Base-by-base conservation (phyloP, 495 filamentous ascomycete species). In the Tuber magnatum region DNA sequence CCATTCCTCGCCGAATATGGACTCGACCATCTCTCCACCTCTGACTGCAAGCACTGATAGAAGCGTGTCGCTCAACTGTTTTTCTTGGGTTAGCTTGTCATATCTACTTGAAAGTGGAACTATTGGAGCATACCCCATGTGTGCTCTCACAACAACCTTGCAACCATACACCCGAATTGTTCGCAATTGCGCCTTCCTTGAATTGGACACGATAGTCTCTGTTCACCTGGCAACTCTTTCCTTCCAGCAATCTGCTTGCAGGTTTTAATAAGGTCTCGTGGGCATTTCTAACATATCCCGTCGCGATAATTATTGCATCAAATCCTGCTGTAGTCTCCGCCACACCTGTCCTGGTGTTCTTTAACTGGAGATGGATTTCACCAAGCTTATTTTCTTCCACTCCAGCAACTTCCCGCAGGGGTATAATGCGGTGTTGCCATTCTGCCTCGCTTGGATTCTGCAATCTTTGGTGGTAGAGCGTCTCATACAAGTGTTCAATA, bases 131-230 rank as follows among this genome's bases (percentile, higher is more conserved):
- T 86, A 93, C 91, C 48, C 95, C 95, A 83, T 97, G 95, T 41
- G 93, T 97, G 75, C 86, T 88, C 84, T 99, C 93, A 80, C 93
- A 95, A 83, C 94, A 97, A 1, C 95, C 95, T 84, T 97, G 95
- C 76, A 99, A 86, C 93, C 93, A 99, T 44, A 97, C 87, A 18
- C 94, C 94, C 12, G 89, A 87, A 22, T 90, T 86, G 9, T 82
- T 75, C 68, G 84, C 85, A 41, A 97, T 91, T 76, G 88, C 88
- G 39, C 86, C 88, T 12, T 86, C 84, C 39, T 89, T 86, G 78
- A 94, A 91, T 40, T 87, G 83, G 4, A 97, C 88, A 20, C 87
- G 86, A 82, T 99, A 99, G 83, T 97, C 86, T 68, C 94, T 87
- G 73, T 80, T 8, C 90, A 85, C 39, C 40, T 74, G 61, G 84